Percentiles rank a stretch among this genome's conserved stretches.
These are phyloP conservation scores for Esteya vermicola DNA, from an alignment of 2,329 filamentous ascomycete species.

Conservation along the genomic window DNA sequence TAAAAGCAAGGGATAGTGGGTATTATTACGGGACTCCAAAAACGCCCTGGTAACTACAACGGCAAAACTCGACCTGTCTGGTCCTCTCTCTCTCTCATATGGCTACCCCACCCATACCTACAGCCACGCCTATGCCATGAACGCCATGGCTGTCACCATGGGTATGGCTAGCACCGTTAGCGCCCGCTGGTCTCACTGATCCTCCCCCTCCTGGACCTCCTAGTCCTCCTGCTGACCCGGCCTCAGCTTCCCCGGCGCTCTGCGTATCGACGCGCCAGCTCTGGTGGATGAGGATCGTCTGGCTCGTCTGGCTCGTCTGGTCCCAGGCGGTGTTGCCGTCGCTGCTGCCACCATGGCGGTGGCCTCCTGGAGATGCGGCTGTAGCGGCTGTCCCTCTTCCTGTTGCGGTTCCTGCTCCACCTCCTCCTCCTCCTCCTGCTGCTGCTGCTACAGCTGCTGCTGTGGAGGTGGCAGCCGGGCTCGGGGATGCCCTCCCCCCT, in stretches of 20 bases:
- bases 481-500: too few species aligned
- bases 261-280: constrained; percentile 2
- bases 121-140: too few species aligned
- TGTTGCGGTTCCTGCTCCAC: background rate
- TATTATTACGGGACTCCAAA: too few species aligned
- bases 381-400: background rate
- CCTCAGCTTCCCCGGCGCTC: background rate
- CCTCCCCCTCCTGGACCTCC: background rate
- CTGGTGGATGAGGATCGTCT: constrained; percentile 3
- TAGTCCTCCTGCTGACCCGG: too few species aligned
- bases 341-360: background rate
- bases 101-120: too few species aligned
- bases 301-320: constrained; percentile 1
- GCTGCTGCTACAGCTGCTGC: background rate
- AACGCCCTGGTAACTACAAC: background rate
- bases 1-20: background rate
- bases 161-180: too few species aligned
- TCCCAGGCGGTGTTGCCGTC: background rate
- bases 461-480: background rate
- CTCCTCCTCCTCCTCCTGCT: background rate
- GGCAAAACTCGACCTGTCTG: background rate
- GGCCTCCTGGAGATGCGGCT: background rate
- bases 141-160: too few species aligned
- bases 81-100: background rate
- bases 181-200: too few species aligned